phyloP scores from a whole-genome alignment of 345 rosid genomes.

The Lepidium sativum region DNA sequence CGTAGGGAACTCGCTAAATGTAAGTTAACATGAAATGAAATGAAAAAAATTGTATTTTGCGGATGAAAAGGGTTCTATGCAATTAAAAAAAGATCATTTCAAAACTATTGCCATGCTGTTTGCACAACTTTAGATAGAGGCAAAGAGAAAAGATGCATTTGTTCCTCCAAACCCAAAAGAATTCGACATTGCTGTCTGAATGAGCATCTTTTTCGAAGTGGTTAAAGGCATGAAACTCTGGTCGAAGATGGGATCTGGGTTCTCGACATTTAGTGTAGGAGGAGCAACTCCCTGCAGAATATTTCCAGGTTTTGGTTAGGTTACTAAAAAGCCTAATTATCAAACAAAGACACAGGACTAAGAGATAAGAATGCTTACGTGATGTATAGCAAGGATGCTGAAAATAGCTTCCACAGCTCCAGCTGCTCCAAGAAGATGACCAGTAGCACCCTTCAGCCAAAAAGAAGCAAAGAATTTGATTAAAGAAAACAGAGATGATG shows the following conservation, averaged over 20 bases:
- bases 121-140: conserved; percentile 23
- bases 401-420: conserved; percentile 94
- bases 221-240: conserved; percentile 57
- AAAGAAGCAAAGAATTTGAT: neutral
- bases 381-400: conserved; percentile 58
- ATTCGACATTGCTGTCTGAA: conserved; percentile 70
- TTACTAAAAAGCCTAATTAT: neutral
- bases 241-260: conserved; percentile 71
- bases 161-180: conserved; percentile 97
- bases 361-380: conserved; percentile 34
- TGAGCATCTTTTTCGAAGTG: conserved; percentile 54
- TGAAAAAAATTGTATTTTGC: neutral
- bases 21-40: neutral
- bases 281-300: conserved; percentile 77
- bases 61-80: neutral
- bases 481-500: neutral
- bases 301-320: neutral
- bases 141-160: conserved; percentile 68
- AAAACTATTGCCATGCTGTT: conserved; percentile 7
- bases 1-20: neutral
- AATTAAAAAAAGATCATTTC: neutral
- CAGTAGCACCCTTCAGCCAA: conserved; percentile 64
- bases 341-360: neutral
- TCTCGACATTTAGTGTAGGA: conserved; percentile 61
- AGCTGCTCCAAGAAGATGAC: conserved; percentile 99